Percentiles rank a stretch among this genome's conserved stretches.
Conservation (phyloP, 768 basidiomycete genomes). For the Paxillus rubicundulus region DNA sequence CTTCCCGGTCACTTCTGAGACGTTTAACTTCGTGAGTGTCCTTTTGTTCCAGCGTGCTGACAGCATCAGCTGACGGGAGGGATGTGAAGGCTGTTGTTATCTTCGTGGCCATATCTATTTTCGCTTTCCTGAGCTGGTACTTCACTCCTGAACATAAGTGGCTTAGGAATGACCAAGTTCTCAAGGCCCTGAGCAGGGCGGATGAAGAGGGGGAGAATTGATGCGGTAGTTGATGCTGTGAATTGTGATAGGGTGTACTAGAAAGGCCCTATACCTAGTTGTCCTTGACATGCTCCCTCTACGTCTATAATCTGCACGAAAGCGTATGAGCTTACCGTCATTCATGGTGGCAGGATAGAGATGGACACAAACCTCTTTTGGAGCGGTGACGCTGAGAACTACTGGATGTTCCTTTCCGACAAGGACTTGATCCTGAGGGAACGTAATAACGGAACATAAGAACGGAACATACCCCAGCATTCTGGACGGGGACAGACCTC, state of each 20-base stretch:
- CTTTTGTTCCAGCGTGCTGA: neutral
- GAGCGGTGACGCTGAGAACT: slow-evolving; percentile 68
- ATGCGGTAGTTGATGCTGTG: neutral
- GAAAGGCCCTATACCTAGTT: slow-evolving; percentile 59
- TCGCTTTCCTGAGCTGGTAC: slow-evolving; percentile 75
- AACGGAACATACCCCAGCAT: slow-evolving; percentile 1
- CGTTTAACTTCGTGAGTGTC: slow-evolving; percentile 79
- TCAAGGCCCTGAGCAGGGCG: slow-evolving; percentile 44
- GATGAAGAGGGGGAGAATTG: slow-evolving; percentile 8
- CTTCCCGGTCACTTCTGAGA: slow-evolving; percentile 74
- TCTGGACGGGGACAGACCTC: slow-evolving; percentile 48
- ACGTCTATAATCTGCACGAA: slow-evolving; percentile 59
- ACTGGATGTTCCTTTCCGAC: slow-evolving; percentile 58
- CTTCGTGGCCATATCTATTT: slow-evolving; percentile 73
- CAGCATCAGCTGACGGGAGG: slow-evolving; percentile 9
- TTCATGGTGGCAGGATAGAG: neutral
- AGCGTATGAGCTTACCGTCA: slow-evolving; percentile 2
- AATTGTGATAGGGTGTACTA: slow-evolving; percentile 20
- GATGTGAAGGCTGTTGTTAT: slow-evolving; percentile 67
- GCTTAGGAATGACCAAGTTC: slow-evolving; percentile 64
- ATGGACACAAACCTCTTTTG: slow-evolving; percentile 66
- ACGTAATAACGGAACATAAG: slow-evolving; percentile 12
- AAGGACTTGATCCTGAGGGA: slow-evolving; percentile 64
- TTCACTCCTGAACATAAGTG: slow-evolving; percentile 77
- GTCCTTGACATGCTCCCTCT: slow-evolving; percentile 76